Evolutionary conservation across 768 basidiomycete genomes (phyloP).

Genomic region (Pisolithus albus): DNA sequence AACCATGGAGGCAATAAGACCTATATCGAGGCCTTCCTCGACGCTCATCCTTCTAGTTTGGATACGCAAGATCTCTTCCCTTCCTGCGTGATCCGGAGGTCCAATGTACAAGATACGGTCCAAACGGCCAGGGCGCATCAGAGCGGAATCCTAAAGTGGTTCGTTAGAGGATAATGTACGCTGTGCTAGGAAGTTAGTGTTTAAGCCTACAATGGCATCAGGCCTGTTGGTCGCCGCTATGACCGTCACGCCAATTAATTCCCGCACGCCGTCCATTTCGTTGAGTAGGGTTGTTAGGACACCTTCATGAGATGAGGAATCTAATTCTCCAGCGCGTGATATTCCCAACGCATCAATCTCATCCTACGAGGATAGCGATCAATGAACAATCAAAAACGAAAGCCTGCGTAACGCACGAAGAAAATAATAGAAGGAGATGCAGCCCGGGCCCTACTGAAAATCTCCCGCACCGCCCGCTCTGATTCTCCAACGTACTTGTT

Average conservation of each 20-base stretch:
- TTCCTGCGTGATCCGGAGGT: conserved; percentile 72
- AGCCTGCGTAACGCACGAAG: conserved; percentile 54
- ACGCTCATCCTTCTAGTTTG: conserved; percentile 75
- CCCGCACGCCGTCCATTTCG: conserved; percentile 98
- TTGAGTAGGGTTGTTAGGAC: conserved; percentile 90
- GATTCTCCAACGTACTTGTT: conserved; percentile 99
- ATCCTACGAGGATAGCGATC: conserved; percentile 51
- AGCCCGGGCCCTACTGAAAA: conserved; percentile 90
- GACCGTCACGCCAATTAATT: conserved; percentile 89
- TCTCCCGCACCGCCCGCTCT: conserved; percentile 89
- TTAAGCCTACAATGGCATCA: conserved; percentile 68
- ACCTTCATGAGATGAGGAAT: conserved; percentile 65
- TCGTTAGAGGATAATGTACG: neutral
- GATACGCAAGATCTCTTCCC: conserved; percentile 82
- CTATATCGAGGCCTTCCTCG: conserved; percentile 59
- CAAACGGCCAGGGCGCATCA: conserved; percentile 91
- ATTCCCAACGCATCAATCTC: conserved; percentile 93
- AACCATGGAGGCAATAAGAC: conserved; percentile 65
- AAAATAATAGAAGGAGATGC: conserved; percentile 95
- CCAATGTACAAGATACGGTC: conserved; percentile 94
- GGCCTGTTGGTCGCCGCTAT: conserved; percentile 96
- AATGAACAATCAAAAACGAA: neutral
- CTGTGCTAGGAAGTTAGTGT: neutral
- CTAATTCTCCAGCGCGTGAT: conserved; percentile 52
- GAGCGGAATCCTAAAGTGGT: conserved; percentile 70